phyloP scores from a whole-genome alignment of 371 early-diverging fungal species.

The Mucor circinelloides region DNA sequence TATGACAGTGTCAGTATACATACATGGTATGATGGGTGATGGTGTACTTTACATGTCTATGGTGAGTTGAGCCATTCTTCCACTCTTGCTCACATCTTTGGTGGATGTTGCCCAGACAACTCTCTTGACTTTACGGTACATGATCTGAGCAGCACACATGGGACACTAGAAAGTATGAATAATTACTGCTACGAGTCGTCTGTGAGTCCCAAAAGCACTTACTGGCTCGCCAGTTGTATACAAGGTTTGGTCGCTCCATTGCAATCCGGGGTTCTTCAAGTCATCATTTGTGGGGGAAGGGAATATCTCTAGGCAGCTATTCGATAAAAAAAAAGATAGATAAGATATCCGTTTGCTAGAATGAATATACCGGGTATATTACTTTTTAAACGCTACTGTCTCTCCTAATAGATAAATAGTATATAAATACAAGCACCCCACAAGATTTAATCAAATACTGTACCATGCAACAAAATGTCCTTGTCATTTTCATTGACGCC shows the following conservation, averaged over 20 bases:
- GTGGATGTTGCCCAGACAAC: constrained; percentile 41
- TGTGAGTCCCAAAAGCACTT: constrained; percentile 1
- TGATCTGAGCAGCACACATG: constrained; percentile 36
- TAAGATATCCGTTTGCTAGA: background rate
- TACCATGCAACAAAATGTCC: constrained; percentile 34
- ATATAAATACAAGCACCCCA: background rate
- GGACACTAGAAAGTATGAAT: constrained; percentile 29
- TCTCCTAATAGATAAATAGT: constrained; percentile 21
- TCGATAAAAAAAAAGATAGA: background rate
- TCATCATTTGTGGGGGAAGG: constrained; percentile 37
- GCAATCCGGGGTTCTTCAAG: constrained; percentile 29
- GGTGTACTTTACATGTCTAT: constrained; percentile 25
- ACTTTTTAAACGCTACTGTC: constrained; percentile 43
- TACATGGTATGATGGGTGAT: background rate
- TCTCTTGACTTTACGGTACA: constrained; percentile 34
- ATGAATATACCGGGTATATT: constrained; percentile 8
- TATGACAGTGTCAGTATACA: background rate
- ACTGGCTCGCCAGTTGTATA: constrained; percentile 45
- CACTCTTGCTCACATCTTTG: constrained; percentile 30
- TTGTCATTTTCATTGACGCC: constrained; percentile 33
- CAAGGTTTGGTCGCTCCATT: constrained; percentile 36
- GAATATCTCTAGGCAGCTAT: constrained; percentile 20
- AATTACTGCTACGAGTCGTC: background rate
- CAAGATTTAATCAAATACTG: background rate
- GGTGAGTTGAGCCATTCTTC: constrained; percentile 27